These are phyloP conservation scores for Lavandula angustifolia DNA, from an alignment of 257 asterid genomes.

Conservation along the genomic window DNA sequence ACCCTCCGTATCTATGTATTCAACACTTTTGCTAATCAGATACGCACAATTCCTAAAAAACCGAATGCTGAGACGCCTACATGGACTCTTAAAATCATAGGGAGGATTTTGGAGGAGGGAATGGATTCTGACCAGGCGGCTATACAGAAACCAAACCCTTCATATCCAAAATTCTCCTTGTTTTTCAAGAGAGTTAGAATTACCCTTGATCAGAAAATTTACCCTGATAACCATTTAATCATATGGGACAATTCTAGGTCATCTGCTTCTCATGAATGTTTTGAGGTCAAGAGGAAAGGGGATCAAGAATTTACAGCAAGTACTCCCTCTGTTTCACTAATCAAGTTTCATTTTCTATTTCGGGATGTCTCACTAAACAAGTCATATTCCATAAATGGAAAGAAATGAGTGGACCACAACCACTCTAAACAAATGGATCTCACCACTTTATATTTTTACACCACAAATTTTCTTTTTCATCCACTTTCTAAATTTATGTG, in stretches of 20 bases:
- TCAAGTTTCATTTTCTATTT: no score
- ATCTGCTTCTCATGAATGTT: slow-evolving; percentile 96
- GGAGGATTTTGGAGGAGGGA: slow-evolving; percentile 93
- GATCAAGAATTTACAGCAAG: slow-evolving; percentile 84
- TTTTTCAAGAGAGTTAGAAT: slow-evolving; percentile 90
- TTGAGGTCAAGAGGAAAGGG: slow-evolving; percentile 93
- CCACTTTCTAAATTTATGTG: no score
- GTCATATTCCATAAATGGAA: no score
- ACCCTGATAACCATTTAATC: slow-evolving; percentile 88
- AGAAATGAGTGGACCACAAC: no score
- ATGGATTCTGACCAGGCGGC: slow-evolving; percentile 88
- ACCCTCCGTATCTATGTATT: slow-evolving; percentile 87
- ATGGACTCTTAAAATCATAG: slow-evolving; percentile 94
- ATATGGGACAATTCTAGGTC: slow-evolving; percentile 87
- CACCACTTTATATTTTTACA: no score
- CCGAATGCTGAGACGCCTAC: slow-evolving; percentile 88
- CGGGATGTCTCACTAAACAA: no score
- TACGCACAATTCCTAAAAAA: slow-evolving; percentile 72
- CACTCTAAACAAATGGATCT: no score
- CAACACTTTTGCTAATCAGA: slow-evolving; percentile 86
- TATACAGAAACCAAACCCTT: slow-evolving; percentile 67
- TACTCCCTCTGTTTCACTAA: no score
- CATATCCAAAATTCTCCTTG: slow-evolving; percentile 80
- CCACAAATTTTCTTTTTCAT: no score
- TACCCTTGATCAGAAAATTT: slow-evolving; percentile 82